phyloP scores from a whole-genome alignment of 331 rosid genomes.

The Pyracantha coccinea region DNA sequence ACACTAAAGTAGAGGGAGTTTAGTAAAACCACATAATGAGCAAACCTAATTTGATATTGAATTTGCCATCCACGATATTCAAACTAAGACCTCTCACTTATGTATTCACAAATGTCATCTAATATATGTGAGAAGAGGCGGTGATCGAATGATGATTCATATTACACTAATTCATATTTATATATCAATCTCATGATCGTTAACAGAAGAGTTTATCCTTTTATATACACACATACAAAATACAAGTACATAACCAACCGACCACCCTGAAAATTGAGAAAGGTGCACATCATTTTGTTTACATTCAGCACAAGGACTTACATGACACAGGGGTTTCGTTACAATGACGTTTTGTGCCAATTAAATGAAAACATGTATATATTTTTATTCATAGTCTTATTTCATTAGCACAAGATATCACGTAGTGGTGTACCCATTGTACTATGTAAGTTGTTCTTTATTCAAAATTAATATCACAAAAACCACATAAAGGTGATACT shows the following conservation, averaged over 20 bases:
- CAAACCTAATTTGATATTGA: no score
- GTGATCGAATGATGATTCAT: not conserved
- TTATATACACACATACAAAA: not conserved
- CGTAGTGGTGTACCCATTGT: not conserved
- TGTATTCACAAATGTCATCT: not conserved
- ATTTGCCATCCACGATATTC: no score
- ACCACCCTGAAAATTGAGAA: no score
- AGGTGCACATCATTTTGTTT: no score
- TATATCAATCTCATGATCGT: not conserved
- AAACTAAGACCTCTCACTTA: no score
- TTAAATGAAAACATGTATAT: no score
- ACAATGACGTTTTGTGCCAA: fast-evolving
- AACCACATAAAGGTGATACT: not conserved
- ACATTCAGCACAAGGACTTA: no score
- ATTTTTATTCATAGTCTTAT: no score
- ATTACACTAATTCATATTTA: not conserved
- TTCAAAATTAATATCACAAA: not conserved
- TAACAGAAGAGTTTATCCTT: not conserved
- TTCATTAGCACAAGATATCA: not conserved
- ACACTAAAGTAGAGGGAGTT: no score
- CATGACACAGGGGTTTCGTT: no score
- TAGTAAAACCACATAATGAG: no score
- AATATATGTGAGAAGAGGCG: not conserved
- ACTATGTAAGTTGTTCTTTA: fast-evolving
- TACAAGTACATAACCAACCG: no score